A percentile compares a stretch with the other conserved stretches of the same genome.
These are phyloP conservation scores for Limnanthes douglasii DNA, from an alignment of 345 rosid species.

Conservation along the genomic window DNA sequence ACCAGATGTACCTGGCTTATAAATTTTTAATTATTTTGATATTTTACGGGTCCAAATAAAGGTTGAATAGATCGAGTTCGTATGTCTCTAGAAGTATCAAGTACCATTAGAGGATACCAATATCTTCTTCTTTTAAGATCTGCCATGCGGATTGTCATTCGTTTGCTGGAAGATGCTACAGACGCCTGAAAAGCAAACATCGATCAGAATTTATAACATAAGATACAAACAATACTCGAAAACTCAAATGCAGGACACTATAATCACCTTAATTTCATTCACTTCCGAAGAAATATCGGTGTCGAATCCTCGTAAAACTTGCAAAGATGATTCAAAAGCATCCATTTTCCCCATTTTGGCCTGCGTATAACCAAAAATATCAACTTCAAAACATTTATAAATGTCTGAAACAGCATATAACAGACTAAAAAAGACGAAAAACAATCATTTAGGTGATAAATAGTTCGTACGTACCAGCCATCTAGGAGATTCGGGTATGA, in stretches of 20 bases:
- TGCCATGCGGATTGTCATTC: constrained; percentile 39
- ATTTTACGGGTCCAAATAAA: no score
- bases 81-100: no score
- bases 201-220: no score
- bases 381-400: background rate
- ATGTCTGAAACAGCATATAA: no score
- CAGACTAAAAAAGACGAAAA: no score
- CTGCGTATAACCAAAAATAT: constrained; percentile 13
- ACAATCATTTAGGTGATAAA: no score
- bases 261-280: constrained; percentile 96
- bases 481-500: constrained; percentile 75
- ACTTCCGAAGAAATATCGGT: constrained; percentile 82
- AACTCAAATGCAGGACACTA: no score
- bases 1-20: no score
- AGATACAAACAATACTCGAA: no score
- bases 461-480: constrained; percentile 83
- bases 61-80: no score
- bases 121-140: constrained; percentile 59
- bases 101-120: constrained; percentile 67
- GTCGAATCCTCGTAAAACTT: constrained; percentile 90
- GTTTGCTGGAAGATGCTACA: constrained; percentile 45
- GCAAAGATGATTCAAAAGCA: constrained; percentile 88
- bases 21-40: no score
- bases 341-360: constrained; percentile 95
- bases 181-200: constrained; percentile 41